phyloP scores from a whole-genome alignment of 441 rosid species.

The Adansonia grandidieri region DNA sequence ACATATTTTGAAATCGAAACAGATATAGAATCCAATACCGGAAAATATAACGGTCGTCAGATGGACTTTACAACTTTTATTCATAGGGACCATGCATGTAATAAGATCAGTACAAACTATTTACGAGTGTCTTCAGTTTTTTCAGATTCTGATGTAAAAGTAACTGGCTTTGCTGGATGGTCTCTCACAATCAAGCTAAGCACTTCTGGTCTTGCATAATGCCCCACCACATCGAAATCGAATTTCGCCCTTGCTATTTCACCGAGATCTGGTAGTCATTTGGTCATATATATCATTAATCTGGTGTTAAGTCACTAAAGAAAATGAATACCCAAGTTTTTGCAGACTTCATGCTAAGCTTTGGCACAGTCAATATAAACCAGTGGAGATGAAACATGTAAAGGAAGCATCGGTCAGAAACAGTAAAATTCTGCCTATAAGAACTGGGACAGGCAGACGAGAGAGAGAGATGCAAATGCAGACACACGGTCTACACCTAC shows the following conservation, averaged over 20 bases:
- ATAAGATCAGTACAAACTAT: conserved; percentile 1
- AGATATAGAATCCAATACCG: background rate
- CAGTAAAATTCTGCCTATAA: background rate
- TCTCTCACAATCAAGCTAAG: conserved; percentile 83
- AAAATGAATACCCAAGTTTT: background rate
- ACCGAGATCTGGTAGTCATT: conserved; percentile 68
- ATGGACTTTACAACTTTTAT: background rate
- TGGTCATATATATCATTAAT: background rate
- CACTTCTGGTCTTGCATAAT: conserved; percentile 89
- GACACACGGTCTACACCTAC: background rate
- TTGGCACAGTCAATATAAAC: background rate
- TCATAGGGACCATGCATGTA: background rate
- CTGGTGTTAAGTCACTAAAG: background rate
- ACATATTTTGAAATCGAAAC: background rate
- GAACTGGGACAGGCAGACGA: conserved; percentile 5
- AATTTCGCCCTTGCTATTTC: conserved; percentile 87
- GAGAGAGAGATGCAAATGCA: background rate
- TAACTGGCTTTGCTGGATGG: conserved; percentile 70
- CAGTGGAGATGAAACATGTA: background rate
- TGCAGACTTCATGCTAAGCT: background rate
- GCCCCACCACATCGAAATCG: conserved; percentile 92
- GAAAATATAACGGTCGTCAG: background rate
- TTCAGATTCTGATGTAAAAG: conserved; percentile 50
- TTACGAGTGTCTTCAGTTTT: conserved; percentile 46
- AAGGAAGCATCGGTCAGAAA: background rate